A percentile compares a stretch with the other conserved stretches of the same genome.
phyloP scores from a whole-genome alignment of 306 rosid genomes.

The Glycine tomentella region DNA sequence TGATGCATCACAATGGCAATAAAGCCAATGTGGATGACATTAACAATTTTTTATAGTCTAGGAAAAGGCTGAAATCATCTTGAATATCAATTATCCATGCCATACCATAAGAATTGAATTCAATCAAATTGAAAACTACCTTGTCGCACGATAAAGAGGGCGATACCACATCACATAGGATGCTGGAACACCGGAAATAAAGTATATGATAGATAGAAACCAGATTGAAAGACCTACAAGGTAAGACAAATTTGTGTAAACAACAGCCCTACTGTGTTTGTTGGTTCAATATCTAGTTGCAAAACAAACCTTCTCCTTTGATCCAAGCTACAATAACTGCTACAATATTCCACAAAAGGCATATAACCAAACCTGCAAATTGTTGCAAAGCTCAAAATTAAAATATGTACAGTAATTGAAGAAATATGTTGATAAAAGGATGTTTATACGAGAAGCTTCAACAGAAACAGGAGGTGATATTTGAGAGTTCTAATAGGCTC shows the following conservation, averaged over 20 bases:
- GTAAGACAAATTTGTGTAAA: slow-evolving; percentile 41
- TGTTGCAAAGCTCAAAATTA: slow-evolving; percentile 31
- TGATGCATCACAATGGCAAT: slow-evolving; percentile 14
- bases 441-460: slow-evolving; percentile 11
- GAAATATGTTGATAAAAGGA: slow-evolving; percentile 29
- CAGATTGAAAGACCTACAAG: slow-evolving; percentile 68
- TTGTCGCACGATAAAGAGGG: slow-evolving; percentile 94
- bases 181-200: slow-evolving; percentile 73
- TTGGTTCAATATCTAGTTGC: background rate
- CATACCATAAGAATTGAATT: slow-evolving; percentile 18
- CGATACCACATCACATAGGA: slow-evolving; percentile 86
- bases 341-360: slow-evolving; percentile 73
- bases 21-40: slow-evolving; percentile 4
- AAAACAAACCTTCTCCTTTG: slow-evolving; percentile 73
- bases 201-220: slow-evolving; percentile 78
- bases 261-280: slow-evolving; percentile 3
- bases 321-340: slow-evolving; percentile 78
- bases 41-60: slow-evolving; percentile 10
- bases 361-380: slow-evolving; percentile 72
- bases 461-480: background rate
- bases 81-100: slow-evolving; percentile 13
- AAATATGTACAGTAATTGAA: background rate
- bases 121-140: slow-evolving; percentile 59
- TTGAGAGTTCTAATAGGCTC: background rate
- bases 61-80: slow-evolving; percentile 25